These are phyloP conservation scores for Arachis hypogaea DNA, from an alignment of 306 rosid genomes.

Conservation along the genomic window DNA sequence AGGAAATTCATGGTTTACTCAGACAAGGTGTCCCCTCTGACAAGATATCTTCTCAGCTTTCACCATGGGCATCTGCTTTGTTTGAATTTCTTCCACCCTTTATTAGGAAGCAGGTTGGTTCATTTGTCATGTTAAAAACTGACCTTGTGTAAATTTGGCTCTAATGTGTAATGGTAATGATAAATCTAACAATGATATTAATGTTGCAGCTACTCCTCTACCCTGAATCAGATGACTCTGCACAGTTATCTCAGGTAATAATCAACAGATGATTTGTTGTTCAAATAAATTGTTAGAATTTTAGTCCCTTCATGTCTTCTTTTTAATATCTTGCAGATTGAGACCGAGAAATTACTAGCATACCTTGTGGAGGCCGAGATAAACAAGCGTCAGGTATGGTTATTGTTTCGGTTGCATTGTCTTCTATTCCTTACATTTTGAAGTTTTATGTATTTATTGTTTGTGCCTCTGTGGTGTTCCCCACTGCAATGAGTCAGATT, in stretches of 20 bases:
- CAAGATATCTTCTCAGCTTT: conserved; percentile 77
- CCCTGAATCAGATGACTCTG: conserved; percentile 99
- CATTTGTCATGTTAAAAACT: conserved; percentile 4
- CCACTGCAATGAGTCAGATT: conserved; percentile 7
- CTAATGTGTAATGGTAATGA: background rate
- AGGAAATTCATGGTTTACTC: conserved; percentile 91
- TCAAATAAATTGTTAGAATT: conserved; percentile 9
- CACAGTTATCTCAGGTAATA: conserved; percentile 95
- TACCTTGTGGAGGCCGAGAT: conserved; percentile 94
- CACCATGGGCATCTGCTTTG: conserved; percentile 99
- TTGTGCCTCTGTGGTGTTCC: background rate
- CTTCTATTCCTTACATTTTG: background rate
- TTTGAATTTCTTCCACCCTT: conserved; percentile 94
- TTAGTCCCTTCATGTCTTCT: conserved; percentile 36
- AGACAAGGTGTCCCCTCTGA: conserved; percentile 74
- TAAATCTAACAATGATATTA: conserved; percentile 31
- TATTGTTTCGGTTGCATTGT: conserved; percentile 7
- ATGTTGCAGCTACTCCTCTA: conserved; percentile 78
- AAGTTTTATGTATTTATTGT: background rate
- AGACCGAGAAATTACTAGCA: conserved; percentile 95
- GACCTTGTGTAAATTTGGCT: background rate
- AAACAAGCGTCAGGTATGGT: conserved; percentile 80
- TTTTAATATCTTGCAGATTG: conserved; percentile 62
- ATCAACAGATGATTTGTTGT: conserved; percentile 24
- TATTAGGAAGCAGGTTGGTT: conserved; percentile 80